phyloP scores from a whole-genome alignment of 176 grass and related monocot species.

The Dendrocalamus sinicus region DNA sequence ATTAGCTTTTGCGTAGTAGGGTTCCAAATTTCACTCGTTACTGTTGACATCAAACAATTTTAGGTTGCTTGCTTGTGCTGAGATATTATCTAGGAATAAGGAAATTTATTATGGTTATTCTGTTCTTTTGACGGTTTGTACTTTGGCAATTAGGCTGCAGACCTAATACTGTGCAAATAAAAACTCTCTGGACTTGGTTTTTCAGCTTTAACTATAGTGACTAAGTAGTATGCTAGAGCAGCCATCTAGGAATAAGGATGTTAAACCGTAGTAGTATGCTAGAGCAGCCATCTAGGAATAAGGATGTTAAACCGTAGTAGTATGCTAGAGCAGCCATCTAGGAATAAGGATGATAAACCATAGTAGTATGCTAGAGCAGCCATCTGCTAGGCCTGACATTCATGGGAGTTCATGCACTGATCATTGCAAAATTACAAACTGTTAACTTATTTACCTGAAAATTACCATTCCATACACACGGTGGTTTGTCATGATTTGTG shows the following conservation, averaged over 20 bases:
- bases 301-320: no score
- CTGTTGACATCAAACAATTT: neutral
- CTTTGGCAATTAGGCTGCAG: neutral
- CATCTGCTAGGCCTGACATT: neutral
- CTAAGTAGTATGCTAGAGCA: neutral
- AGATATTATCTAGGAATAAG: neutral
- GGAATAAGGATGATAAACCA: neutral
- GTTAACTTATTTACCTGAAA: neutral
- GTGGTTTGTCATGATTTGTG: neutral
- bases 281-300: no score
- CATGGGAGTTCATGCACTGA: neutral
- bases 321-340: no score
- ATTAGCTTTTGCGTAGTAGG: neutral
- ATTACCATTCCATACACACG: neutral
- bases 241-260: neutral
- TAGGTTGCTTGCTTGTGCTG: neutral
- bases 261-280: no score
- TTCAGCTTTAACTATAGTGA: neutral
- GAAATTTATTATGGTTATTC: neutral
- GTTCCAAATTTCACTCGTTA: neutral
- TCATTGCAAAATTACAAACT: neutral
- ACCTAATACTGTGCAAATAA: neutral
- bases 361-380: neutral
- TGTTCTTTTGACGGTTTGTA: neutral
- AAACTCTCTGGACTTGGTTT: neutral